These are phyloP conservation scores for Allomyces macrogynus DNA, from an alignment of 192 early-diverging fungal species.

Conservation along the genomic window DNA sequence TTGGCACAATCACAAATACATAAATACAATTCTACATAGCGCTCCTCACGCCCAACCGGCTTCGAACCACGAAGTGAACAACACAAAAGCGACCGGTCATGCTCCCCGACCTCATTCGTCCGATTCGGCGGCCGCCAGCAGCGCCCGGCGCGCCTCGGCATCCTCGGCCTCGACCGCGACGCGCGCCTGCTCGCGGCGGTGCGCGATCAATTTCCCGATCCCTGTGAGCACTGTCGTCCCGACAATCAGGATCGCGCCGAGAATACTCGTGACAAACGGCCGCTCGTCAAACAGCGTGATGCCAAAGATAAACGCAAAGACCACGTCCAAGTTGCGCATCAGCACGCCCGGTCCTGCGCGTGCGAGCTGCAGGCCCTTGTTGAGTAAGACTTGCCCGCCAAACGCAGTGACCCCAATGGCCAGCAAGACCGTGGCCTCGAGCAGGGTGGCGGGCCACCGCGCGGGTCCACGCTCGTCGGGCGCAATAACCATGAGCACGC, in stretches of 20 bases:
- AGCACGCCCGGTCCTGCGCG: constrained; percentile 50
- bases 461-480: constrained; percentile 5
- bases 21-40: too few species aligned
- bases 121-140: too few species aligned
- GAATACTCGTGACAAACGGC: constrained; percentile 26
- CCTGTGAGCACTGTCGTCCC: constrained; percentile 36
- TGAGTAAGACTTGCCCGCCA: constrained; percentile 47
- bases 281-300: constrained; percentile 44
- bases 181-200: too few species aligned
- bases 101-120: too few species aligned
- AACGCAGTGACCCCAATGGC: constrained; percentile 39
- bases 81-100: too few species aligned
- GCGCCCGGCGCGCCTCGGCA: too few species aligned
- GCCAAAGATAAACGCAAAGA: constrained; percentile 61
- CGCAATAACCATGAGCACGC: constrained; percentile 16
- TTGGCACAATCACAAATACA: too few species aligned
- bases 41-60: too few species aligned
- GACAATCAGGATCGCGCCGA: constrained; percentile 44
- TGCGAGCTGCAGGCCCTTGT: constrained; percentile 51
- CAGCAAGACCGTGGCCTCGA: constrained; percentile 25
- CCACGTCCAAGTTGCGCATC: constrained; percentile 63
- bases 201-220: constrained; percentile 24
- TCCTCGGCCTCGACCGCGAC: too few species aligned
- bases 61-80: too few species aligned
- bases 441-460: constrained; percentile 10